A percentile compares a stretch with the other conserved stretches of the same genome.
Evolutionary conservation across 176 grass and related monocot species (phyloP).

Genomic region (Phyllostachys edulis): DNA sequence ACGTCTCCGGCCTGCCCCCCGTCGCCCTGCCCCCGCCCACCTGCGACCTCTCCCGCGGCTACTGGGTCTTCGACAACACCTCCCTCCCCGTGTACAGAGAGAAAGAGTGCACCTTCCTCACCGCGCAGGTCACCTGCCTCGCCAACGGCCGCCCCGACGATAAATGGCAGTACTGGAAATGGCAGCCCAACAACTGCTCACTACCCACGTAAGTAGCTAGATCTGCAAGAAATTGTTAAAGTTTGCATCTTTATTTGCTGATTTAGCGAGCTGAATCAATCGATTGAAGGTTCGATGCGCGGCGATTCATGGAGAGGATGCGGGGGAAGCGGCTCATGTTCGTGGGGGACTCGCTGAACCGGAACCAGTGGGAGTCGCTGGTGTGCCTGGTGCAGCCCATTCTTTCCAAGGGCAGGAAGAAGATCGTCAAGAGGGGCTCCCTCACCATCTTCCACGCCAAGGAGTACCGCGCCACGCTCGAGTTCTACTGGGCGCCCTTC

Average conservation of each 20-base stretch:
- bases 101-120: conserved; percentile 64
- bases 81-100: conserved; percentile 65
- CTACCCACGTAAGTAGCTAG: conserved; percentile 52
- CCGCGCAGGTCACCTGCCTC: conserved; percentile 73
- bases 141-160: conserved; percentile 72
- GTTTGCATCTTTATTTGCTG: conserved; percentile 1
- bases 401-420: conserved; percentile 46
- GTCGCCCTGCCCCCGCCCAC: conserved; percentile 46
- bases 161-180: conserved; percentile 75
- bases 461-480: conserved; percentile 81
- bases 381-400: conserved; percentile 79
- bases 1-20: conserved; percentile 23
- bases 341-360: conserved; percentile 90
- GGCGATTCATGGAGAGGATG: conserved; percentile 67
- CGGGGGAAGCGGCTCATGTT: conserved; percentile 85
- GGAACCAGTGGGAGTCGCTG: conserved; percentile 95
- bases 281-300: conserved; percentile 68
- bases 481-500: conserved; percentile 98
- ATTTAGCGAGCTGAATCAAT: not conserved
- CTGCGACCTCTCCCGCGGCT: conserved; percentile 62
- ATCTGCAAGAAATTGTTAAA: not conserved
- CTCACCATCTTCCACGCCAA: conserved; percentile 58
- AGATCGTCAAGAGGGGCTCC: conserved; percentile 39
- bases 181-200: conserved; percentile 75
- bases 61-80: conserved; percentile 70